Evolutionary conservation across 345 rosid species (phyloP).

Genomic region (Rhizophora mangle): DNA sequence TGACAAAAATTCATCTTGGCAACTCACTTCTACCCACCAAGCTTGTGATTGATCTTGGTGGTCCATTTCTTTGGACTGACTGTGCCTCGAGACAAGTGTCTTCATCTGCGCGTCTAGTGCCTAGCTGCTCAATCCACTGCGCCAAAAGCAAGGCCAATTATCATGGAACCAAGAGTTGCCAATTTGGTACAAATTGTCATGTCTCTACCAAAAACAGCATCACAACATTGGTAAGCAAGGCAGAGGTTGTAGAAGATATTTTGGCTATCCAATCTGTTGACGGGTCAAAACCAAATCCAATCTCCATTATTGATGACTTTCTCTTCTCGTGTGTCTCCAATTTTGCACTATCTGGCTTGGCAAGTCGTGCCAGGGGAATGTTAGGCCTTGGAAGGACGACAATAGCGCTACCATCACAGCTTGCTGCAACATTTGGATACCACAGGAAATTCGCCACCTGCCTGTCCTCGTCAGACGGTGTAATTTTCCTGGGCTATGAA

Average conservation of each 20-base stretch:
- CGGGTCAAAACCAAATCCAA: slow-evolving; percentile 13
- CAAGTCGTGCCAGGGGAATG: slow-evolving; percentile 47
- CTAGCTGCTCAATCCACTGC: slow-evolving; percentile 62
- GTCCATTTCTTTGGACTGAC: slow-evolving; percentile 51
- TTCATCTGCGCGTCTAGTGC: slow-evolving; percentile 25
- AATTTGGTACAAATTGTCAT: slow-evolving; percentile 27
- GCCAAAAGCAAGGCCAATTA: slow-evolving; percentile 24
- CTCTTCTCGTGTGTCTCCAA: slow-evolving; percentile 44
- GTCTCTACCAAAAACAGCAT: slow-evolving; percentile 34
- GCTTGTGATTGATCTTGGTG: slow-evolving; percentile 58
- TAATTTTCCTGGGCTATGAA: slow-evolving; percentile 35
- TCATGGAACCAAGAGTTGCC: slow-evolving; percentile 8
- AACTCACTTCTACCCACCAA: slow-evolving; percentile 25
- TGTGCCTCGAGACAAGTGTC: slow-evolving; percentile 30
- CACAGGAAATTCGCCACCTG: slow-evolving; percentile 46
- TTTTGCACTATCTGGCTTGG: slow-evolving; percentile 44
- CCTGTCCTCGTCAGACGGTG: slow-evolving; percentile 48
- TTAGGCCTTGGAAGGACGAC: slow-evolving; percentile 63
- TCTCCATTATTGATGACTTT: slow-evolving; percentile 26
- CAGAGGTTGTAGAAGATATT: slow-evolving; percentile 46
- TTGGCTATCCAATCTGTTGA: slow-evolving; percentile 38
- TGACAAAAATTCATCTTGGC: slow-evolving; percentile 43
- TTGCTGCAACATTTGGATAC: slow-evolving; percentile 34
- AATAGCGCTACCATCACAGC: slow-evolving; percentile 54
- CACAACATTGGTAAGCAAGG: slow-evolving; percentile 30